Conservation (phyloP, 352 stramenopile species). For the Phytophthora vignae region DNA sequence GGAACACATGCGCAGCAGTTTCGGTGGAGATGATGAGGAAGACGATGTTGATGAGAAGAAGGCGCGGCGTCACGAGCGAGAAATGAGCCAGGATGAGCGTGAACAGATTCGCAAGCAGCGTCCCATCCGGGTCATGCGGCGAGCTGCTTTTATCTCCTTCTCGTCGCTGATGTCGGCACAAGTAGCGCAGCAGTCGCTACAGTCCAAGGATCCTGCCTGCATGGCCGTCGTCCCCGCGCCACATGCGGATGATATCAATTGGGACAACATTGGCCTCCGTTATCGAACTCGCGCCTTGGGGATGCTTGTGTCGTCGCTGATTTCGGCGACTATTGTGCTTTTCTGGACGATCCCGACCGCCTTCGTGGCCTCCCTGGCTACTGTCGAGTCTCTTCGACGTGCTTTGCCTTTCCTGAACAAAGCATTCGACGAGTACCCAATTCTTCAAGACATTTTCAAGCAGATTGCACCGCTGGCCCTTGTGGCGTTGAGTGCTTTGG, state of each 20-base stretch:
- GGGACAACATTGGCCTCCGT: constrained; percentile 73
- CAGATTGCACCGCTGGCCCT: constrained; percentile 76
- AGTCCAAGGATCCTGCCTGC: constrained; percentile 61
- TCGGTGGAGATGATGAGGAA: constrained; percentile 27
- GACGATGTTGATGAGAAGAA: constrained; percentile 44
- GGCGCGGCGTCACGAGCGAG: constrained; percentile 38
- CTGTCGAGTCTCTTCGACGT: constrained; percentile 69
- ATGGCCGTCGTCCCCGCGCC: constrained; percentile 66
- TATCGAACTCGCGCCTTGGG: constrained; percentile 62
- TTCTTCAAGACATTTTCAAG: constrained; percentile 71
- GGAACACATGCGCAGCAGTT: constrained; percentile 28
- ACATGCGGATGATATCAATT: constrained; percentile 75
- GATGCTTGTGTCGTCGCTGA: constrained; percentile 53
- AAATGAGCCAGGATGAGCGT: constrained; percentile 60
- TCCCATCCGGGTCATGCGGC: constrained; percentile 72
- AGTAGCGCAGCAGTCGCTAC: constrained; percentile 73
- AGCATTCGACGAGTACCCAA: constrained; percentile 68
- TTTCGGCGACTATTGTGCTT: constrained; percentile 75
- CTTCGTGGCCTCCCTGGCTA: constrained; percentile 77
- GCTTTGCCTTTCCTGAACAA: constrained; percentile 71
- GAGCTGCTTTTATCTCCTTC: constrained; percentile 82
- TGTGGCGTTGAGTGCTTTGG: constrained; percentile 65
- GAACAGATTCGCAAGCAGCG: constrained; percentile 53
- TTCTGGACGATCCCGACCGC: constrained; percentile 89
- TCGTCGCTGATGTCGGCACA: constrained; percentile 76